Percentiles rank a stretch among this genome's conserved stretches.
Evolutionary conservation across 2,329 filamentous ascomycete genomes (phyloP).

Genomic region (Pezicula carpinea): DNA sequence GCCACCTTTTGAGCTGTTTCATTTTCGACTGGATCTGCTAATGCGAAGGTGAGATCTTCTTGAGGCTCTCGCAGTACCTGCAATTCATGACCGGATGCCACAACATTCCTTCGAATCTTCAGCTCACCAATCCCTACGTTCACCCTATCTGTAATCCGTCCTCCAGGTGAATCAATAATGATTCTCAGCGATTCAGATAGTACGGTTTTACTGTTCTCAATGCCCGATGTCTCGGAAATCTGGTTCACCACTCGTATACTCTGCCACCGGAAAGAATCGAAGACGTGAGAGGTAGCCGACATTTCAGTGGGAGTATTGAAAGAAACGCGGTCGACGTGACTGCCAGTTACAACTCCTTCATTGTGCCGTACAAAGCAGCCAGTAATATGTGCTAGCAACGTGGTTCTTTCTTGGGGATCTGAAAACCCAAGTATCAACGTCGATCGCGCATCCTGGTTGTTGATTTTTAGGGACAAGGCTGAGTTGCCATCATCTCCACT

Average conservation of each 20-base stretch:
- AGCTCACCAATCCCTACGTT: constrained; percentile 73
- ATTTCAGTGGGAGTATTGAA: constrained; percentile 45
- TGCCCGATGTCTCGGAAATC: constrained; percentile 46
- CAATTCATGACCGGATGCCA: constrained; percentile 52
- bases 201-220: constrained; percentile 60
- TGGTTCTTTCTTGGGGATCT: constrained; percentile 61
- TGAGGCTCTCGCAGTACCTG: constrained; percentile 67
- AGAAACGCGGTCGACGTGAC: constrained; percentile 58
- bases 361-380: constrained; percentile 61
- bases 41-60: constrained; percentile 67
- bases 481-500: constrained; percentile 62
- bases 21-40: constrained; percentile 59
- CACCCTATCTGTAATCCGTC: constrained; percentile 73
- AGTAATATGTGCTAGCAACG: constrained; percentile 66
- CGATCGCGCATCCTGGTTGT: constrained; percentile 32
- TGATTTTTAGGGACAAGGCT: constrained; percentile 62
- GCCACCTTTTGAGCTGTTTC: constrained; percentile 57
- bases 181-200: constrained; percentile 69
- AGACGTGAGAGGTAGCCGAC: constrained; percentile 55
- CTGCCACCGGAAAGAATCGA: constrained; percentile 49
- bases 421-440: constrained; percentile 72
- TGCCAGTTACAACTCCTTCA: constrained; percentile 64
- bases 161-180: constrained; percentile 67
- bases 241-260: constrained; percentile 66
- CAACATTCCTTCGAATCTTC: constrained; percentile 57